phyloP scores from a whole-genome alignment of 2,329 filamentous ascomycete genomes.

The Clonostachys rosea region DNA sequence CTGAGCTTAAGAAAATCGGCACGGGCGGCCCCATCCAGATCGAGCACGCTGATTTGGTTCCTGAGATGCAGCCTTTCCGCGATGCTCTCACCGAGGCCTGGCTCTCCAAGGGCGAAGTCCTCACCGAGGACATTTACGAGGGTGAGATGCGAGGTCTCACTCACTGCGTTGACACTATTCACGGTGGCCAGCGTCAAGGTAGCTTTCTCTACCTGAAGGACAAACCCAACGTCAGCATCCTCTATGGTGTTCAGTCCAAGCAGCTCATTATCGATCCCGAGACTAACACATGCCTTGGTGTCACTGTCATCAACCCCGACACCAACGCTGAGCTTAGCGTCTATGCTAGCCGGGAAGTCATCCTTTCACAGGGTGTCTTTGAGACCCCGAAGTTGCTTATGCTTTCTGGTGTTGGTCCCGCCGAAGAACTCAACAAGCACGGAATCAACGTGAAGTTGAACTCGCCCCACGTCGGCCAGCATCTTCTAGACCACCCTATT shows the following conservation, averaged over 20 bases:
- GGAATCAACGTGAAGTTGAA: constrained; percentile 48
- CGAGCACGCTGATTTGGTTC: constrained; percentile 48
- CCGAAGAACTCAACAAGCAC: constrained; percentile 42
- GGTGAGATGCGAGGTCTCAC: constrained; percentile 49
- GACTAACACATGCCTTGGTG: constrained; percentile 33
- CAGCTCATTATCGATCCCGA: constrained; percentile 43
- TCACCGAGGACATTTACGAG: constrained; percentile 51
- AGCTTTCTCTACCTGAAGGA: constrained; percentile 44
- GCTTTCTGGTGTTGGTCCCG: constrained; percentile 58
- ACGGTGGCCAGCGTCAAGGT: constrained; percentile 50
- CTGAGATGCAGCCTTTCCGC: constrained; percentile 46
- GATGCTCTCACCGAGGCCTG: constrained; percentile 44
- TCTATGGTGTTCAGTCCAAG: constrained; percentile 43
- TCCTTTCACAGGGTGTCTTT: constrained; percentile 47
- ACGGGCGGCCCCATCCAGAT: constrained; percentile 45
- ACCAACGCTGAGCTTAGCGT: constrained; percentile 32
- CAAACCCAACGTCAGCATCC: constrained; percentile 50
- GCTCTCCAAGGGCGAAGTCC: constrained; percentile 41
- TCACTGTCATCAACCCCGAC: constrained; percentile 33
- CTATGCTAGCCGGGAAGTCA: constrained; percentile 42
- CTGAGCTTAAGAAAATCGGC: constrained; percentile 45
- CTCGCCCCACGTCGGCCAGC: constrained; percentile 58
- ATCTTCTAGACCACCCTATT: constrained; percentile 59
- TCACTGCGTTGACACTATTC: constrained; percentile 50
- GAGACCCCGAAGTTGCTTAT: constrained; percentile 63